A percentile compares a stretch with the other conserved stretches of the same genome.
Conservation (phyloP, 2,329 filamentous ascomycete species). For the Pezicula rhizophila region DNA sequence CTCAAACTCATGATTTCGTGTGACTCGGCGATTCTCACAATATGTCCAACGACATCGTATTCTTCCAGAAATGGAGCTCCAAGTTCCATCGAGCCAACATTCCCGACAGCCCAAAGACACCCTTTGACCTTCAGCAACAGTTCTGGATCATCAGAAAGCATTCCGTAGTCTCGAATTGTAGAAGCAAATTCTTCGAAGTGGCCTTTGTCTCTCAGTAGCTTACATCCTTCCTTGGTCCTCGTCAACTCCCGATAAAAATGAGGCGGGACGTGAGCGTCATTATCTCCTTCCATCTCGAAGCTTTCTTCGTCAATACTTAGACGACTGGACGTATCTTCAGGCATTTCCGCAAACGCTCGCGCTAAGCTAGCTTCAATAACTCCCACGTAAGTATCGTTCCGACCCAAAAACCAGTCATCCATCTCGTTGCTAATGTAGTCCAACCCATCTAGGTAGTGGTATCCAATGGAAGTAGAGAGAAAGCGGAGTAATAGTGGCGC, state of each 20-base stretch:
- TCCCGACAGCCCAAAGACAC: slow-evolving; percentile 94
- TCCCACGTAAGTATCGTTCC: slow-evolving; percentile 92
- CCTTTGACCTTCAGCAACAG: slow-evolving; percentile 90
- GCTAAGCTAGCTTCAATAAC: slow-evolving; percentile 94
- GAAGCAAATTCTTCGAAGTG: slow-evolving; percentile 91
- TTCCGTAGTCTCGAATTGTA: slow-evolving; percentile 81
- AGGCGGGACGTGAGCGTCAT: slow-evolving; percentile 62
- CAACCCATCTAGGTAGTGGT: slow-evolving; percentile 91
- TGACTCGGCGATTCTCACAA: slow-evolving; percentile 80
- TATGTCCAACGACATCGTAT: slow-evolving; percentile 78
- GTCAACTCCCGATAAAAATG: slow-evolving; percentile 97
- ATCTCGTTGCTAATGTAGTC: slow-evolving; percentile 99
- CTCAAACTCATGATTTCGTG: slow-evolving; percentile 89
- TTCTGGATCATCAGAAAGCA: slow-evolving; percentile 80
- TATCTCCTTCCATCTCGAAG: slow-evolving; percentile 38
- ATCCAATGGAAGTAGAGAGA: slow-evolving; percentile 90
- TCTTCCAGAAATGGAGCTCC: slow-evolving; percentile 91
- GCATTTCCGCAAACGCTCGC: slow-evolving; percentile 60
- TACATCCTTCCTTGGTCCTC: slow-evolving; percentile 86
- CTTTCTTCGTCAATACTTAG: slow-evolving; percentile 33
- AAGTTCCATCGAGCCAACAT: slow-evolving; percentile 96
- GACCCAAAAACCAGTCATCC: slow-evolving; percentile 98
- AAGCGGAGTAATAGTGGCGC: slow-evolving; percentile 89
- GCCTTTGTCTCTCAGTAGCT: slow-evolving; percentile 81
- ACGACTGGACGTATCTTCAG: slow-evolving; percentile 31